phyloP scores from a whole-genome alignment of 225 moss, liverwort and hornwort genomes.

The Polytrichum commune region DNA sequence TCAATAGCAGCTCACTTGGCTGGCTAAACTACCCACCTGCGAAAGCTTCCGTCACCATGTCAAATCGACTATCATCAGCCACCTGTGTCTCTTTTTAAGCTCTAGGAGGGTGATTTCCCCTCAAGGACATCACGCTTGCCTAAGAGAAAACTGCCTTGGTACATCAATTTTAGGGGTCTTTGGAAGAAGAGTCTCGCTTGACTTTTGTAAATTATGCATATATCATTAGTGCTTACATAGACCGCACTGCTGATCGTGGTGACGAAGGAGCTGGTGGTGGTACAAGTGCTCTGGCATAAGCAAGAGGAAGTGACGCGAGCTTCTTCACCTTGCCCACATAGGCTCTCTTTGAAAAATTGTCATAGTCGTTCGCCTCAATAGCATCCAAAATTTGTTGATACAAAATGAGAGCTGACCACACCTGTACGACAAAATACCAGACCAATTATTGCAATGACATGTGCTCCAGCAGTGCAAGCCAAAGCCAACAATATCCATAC shows the following conservation, averaged over 20 bases:
- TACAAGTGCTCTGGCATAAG: constrained; percentile 72
- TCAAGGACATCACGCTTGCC: not conserved
- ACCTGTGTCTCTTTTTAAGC: not conserved
- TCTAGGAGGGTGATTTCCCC: not conserved
- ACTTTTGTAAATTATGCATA: constrained; percentile 14
- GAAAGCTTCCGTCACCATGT: too few relatives aligned
- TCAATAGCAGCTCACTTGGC: too few relatives aligned
- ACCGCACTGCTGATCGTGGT: constrained; percentile 33
- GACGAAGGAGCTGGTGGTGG: constrained; percentile 45
- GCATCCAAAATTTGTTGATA: constrained; percentile 86
- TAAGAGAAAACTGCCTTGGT: not conserved
- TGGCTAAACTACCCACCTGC: too few relatives aligned
- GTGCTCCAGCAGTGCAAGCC: not conserved
- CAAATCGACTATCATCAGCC: not conserved
- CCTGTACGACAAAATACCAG: constrained; percentile 31
- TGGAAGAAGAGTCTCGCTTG: constrained; percentile 23
- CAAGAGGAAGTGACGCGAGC: constrained; percentile 63
- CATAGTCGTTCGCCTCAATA: constrained; percentile 77
- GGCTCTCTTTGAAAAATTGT: constrained; percentile 86
- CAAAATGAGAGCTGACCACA: constrained; percentile 86
- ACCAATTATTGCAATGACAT: not conserved
- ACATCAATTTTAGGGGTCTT: not conserved
- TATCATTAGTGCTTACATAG: constrained; percentile 19
- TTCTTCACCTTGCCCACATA: constrained; percentile 93
- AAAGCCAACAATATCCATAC: too few relatives aligned